A percentile compares a stretch with the other conserved stretches of the same genome.
Conservation (phyloP, 2,329 filamentous ascomycete species). For the Talaromyces sp. region DNA sequence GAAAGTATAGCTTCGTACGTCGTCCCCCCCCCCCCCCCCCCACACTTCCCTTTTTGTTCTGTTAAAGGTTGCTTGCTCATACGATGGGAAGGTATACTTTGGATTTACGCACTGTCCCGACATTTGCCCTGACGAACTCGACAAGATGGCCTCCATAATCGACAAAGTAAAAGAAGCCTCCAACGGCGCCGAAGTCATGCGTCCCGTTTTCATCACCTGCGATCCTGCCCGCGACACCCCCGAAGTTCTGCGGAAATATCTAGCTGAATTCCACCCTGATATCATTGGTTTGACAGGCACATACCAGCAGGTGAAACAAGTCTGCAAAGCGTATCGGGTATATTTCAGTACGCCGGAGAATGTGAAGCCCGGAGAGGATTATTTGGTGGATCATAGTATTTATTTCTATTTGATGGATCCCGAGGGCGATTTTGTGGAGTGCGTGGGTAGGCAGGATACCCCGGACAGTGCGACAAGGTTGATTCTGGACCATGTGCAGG, state of each 20-base stretch:
- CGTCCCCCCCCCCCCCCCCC: not conserved
- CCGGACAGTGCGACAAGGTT: constrained; percentile 79
- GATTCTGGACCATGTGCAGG: constrained; percentile 80
- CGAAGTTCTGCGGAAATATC: constrained; percentile 76
- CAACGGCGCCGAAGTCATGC: constrained; percentile 49
- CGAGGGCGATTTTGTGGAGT: constrained; percentile 96
- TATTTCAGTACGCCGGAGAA: constrained; percentile 92
- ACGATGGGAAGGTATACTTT: constrained; percentile 75
- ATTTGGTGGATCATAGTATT: constrained; percentile 96
- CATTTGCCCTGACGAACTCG: constrained; percentile 97
- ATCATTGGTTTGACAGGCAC: constrained; percentile 88
- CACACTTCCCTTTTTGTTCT: too few species aligned
- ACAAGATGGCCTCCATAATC: constrained; percentile 98
- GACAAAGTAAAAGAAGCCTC: constrained; percentile 57
- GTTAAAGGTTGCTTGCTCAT: not conserved
- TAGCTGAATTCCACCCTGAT: constrained; percentile 82
- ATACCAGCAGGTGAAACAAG: constrained; percentile 88
- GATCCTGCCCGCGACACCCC: constrained; percentile 90
- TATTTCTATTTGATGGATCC: constrained; percentile 99
- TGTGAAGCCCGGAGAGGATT: constrained; percentile 91
- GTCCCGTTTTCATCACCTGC: constrained; percentile 90
- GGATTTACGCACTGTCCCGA: constrained; percentile 98
- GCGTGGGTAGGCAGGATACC: constrained; percentile 89
- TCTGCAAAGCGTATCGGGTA: constrained; percentile 93
- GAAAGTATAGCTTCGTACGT: constrained; percentile 64